Evolutionary conservation across 176 grass and related monocot species (phyloP).

Genomic region (Juncus inflexus): DNA sequence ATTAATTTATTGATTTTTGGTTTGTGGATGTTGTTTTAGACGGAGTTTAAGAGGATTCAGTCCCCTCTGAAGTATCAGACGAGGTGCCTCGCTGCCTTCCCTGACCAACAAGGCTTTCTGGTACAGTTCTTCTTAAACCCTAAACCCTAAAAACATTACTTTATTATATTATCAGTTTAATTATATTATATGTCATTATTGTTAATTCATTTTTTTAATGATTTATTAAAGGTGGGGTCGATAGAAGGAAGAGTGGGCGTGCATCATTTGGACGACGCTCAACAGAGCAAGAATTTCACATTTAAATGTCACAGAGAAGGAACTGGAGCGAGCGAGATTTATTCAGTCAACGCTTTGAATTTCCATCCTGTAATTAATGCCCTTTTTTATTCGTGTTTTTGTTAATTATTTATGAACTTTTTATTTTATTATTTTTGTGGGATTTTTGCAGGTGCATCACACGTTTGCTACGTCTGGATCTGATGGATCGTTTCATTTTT

Average conservation of each 20-base stretch:
- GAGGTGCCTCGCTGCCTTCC: conserved; percentile 80
- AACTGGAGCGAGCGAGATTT: conserved; percentile 74
- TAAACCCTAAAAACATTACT: too few species aligned
- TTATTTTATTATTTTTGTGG: not conserved
- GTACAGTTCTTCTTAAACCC: conserved; percentile 32
- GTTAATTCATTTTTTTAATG: conserved; percentile 15
- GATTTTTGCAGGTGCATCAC: conserved; percentile 54
- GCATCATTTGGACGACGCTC: conserved; percentile 90
- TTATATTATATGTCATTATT: not conserved
- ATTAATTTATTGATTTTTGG: too few species aligned
- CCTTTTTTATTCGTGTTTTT: too few species aligned
- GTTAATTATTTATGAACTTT: not conserved
- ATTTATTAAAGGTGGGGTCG: conserved; percentile 64
- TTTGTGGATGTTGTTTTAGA: conserved; percentile 32
- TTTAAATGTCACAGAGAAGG: conserved; percentile 99
- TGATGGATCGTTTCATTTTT: conserved; percentile 87
- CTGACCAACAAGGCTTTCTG: conserved; percentile 98
- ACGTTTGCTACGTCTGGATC: conserved; percentile 87
- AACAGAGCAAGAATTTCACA: conserved; percentile 94
- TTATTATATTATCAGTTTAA: too few species aligned
- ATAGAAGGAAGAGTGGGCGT: conserved; percentile 97
- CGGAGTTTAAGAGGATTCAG: conserved; percentile 83
- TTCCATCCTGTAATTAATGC: conserved; percentile 64
- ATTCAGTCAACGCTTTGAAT: conserved; percentile 90
- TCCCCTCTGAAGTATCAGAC: conserved; percentile 97